Evolutionary conservation across 1,139 yeast species (phyloP), one percentile per base, ranked within the genome.

Genomic region (Meyerozyma smithsonii): DNA sequence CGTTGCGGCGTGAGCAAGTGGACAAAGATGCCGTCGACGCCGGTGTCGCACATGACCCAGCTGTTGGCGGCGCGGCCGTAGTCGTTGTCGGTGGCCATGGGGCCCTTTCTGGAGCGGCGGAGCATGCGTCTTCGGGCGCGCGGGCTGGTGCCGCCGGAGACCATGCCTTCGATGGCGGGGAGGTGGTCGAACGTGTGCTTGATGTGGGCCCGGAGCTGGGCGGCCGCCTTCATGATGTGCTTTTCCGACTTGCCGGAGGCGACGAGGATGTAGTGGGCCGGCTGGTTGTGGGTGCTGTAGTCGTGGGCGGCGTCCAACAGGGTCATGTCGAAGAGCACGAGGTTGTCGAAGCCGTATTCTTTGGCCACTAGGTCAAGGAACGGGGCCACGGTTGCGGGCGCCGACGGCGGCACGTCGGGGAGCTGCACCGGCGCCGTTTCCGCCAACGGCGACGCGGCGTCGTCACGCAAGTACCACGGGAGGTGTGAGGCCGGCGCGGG

Each of bases 21-120:
- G 30, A 89, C 72, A 42, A 72, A 74, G 4, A 87, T 70, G 19
- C 79, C 78, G 46, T 81, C 84, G 2, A 77, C 61, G 24, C 72
- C 69, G 32, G 87, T 74, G 49, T 86, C 88, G 40, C 89, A 69
- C 74, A 87, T 79, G 18, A 87, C 79, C 97, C 97, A 90, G 24
- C 82, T 73, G 48, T 84, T 84, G 7, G 82, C 70, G 2, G 69
- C 54, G 12, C 69, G 66, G 1, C 86, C 86, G 52, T 75, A 80
- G 38, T 65, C 66, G 44, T 75, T 77, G 46, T 77, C 78, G 3
- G 83, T 73, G 14, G 80, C 74, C 20, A 70, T 59, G 7, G 79
- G 79, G 2, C 77, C 71, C 56, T 69, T 75, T 49, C 73, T 68
- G 30, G 79, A 82, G 59, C 77, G 69, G 55, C 71, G 74, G 35